Evolutionary conservation across 257 asterid species (phyloP).

Genomic region (Solanum appendiculatum): DNA sequence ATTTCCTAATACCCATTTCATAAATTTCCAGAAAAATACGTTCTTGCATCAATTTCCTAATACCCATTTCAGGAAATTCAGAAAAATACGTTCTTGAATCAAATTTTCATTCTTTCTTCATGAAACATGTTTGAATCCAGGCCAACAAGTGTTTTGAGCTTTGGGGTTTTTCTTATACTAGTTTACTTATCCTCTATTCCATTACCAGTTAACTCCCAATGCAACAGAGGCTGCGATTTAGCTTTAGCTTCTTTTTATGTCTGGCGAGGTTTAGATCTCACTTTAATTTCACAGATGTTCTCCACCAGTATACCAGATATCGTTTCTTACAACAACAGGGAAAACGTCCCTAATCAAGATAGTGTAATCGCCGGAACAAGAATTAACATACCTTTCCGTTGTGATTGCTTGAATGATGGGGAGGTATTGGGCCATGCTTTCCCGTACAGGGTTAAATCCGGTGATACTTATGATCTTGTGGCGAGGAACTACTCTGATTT

Average conservation of each 20-base stretch:
- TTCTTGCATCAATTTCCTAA: not conserved
- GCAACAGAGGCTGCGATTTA: slow-evolving; percentile 52
- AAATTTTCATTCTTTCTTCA: not conserved
- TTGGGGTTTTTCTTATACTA: not conserved
- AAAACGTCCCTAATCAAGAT: slow-evolving; percentile 32
- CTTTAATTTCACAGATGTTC: slow-evolving; percentile 19
- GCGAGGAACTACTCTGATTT: slow-evolving; percentile 48
- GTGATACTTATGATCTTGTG: slow-evolving; percentile 25
- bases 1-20: not conserved
- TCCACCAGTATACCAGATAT: slow-evolving; percentile 2
- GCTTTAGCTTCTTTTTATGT: slow-evolving; percentile 65
- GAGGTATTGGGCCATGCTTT: slow-evolving; percentile 47
- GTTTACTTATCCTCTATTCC: not conserved
- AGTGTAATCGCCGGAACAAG: slow-evolving; percentile 24
- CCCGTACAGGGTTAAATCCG: slow-evolving; percentile 14
- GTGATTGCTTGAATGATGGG: slow-evolving; percentile 43
- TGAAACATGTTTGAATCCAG: slow-evolving; percentile 1
- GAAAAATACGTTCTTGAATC: not conserved
- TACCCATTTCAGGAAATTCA: not conserved
- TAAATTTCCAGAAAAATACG: not conserved
- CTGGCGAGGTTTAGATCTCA: slow-evolving; percentile 14
- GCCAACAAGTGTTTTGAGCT: not conserved
- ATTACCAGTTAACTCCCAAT: slow-evolving; percentile 28
- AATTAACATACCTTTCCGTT: slow-evolving; percentile 57
- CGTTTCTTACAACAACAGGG: slow-evolving; percentile 25